Conservation (phyloP, 139 green algal species). For the Diplosphaera chodatii region DNA sequence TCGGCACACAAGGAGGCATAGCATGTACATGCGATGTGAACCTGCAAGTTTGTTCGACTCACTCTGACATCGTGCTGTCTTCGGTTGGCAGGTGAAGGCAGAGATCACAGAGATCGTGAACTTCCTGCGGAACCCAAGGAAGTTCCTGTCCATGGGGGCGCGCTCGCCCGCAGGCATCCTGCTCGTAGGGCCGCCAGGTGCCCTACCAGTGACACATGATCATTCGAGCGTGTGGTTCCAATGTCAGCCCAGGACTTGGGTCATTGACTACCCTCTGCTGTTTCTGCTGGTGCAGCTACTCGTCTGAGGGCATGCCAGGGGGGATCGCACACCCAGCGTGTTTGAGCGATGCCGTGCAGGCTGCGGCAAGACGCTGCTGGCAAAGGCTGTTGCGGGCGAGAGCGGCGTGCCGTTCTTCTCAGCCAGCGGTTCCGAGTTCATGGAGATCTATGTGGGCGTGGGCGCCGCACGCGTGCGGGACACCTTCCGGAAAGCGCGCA, state of each 20-base stretch:
- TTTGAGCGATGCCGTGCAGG: slow-evolving; percentile 8
- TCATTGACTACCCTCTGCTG: too few relatives aligned
- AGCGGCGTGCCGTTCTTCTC: slow-evolving; percentile 63
- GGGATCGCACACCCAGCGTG: too few relatives aligned
- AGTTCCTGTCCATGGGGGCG: slow-evolving; percentile 53
- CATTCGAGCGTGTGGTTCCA: too few relatives aligned
- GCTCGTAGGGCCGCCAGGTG: slow-evolving; percentile 54
- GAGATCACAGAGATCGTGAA: slow-evolving; percentile 65
- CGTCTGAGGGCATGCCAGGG: too few relatives aligned
- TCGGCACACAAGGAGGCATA: too few relatives aligned
- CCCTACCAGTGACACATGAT: too few relatives aligned
- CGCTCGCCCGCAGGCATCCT: slow-evolving; percentile 60
- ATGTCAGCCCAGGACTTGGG: too few relatives aligned
- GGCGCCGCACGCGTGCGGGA: slow-evolving; percentile 56
- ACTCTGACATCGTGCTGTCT: not conserved
- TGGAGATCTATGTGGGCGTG: slow-evolving; percentile 65
- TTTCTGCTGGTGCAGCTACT: too few relatives aligned
- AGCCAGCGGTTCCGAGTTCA: slow-evolving; percentile 54
- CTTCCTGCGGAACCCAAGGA: slow-evolving; percentile 56
- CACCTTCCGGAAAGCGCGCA: slow-evolving; percentile 52
- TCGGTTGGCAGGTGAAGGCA: slow-evolving; percentile 35
- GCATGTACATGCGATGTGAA: too few relatives aligned
- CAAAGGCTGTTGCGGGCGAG: slow-evolving; percentile 71
- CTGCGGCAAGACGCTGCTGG: slow-evolving; percentile 62
- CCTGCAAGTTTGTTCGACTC: too few relatives aligned